A percentile compares a stretch with the other conserved stretches of the same genome.
These are phyloP conservation scores for Aspergillus luchuensis DNA, from an alignment of 2,329 filamentous ascomycete species.

Conservation along the genomic window DNA sequence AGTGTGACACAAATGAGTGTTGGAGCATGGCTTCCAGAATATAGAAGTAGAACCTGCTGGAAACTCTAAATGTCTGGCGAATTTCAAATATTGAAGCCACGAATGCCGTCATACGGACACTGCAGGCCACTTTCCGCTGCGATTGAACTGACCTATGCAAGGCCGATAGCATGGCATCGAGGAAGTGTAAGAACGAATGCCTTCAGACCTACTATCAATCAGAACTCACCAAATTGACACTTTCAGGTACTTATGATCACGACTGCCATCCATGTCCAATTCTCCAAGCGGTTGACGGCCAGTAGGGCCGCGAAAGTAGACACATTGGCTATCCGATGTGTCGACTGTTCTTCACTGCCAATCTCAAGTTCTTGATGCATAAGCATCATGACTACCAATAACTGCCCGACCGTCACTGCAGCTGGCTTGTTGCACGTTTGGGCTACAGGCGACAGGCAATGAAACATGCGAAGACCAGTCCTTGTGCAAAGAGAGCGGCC, in stretches of 20 bases:
- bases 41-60: slow-evolving; percentile 35
- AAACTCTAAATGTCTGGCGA: slow-evolving; percentile 40
- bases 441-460: slow-evolving; percentile 39
- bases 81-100: slow-evolving; percentile 48
- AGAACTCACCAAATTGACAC: slow-evolving; percentile 27
- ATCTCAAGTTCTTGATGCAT: slow-evolving; percentile 48
- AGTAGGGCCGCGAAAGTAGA: slow-evolving; percentile 53
- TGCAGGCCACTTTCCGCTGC: slow-evolving; percentile 43
- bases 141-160: slow-evolving; percentile 48
- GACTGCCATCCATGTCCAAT: slow-evolving; percentile 51
- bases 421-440: slow-evolving; percentile 52
- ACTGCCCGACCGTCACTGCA: slow-evolving; percentile 56
- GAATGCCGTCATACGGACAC: slow-evolving; percentile 45
- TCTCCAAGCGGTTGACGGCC: slow-evolving; percentile 54
- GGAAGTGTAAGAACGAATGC: slow-evolving; percentile 40
- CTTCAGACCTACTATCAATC: slow-evolving; percentile 44
- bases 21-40: slow-evolving; percentile 55
- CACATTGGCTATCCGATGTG: slow-evolving; percentile 51
- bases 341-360: slow-evolving; percentile 48
- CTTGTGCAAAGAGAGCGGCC: slow-evolving; percentile 44
- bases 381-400: slow-evolving; percentile 51
- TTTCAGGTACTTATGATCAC: slow-evolving; percentile 48
- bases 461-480: slow-evolving; percentile 44
- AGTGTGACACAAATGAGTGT: slow-evolving; percentile 50
- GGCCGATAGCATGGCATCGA: slow-evolving; percentile 41